phyloP scores from a whole-genome alignment of 2,329 filamentous ascomycete species.

The Pseudogymnoascus sp. region DNA sequence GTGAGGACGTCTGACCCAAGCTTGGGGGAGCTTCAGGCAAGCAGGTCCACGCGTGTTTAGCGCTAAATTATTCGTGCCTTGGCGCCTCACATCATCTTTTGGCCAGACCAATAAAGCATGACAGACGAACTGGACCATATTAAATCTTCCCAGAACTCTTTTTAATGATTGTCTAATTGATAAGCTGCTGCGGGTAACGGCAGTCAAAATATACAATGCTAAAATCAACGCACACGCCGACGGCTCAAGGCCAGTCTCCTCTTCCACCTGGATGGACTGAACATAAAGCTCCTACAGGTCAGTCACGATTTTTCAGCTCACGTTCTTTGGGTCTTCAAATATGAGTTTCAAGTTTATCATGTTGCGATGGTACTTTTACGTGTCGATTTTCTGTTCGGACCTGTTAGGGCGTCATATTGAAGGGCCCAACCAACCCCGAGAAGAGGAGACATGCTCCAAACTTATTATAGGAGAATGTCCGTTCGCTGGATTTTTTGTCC shows the following conservation, averaged over 20 bases:
- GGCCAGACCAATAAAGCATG: not conserved
- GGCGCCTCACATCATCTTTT: conserved; percentile 6
- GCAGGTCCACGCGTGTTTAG: conserved; percentile 15
- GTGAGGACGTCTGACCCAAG: conserved; percentile 2
- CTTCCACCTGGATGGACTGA: conserved; percentile 84
- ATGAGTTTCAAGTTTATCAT: not conserved
- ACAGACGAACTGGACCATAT: not conserved
- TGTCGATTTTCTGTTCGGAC: not conserved
- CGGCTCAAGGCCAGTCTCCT: conserved; percentile 39
- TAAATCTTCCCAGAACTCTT: not conserved
- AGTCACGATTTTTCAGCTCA: conserved; percentile 17
- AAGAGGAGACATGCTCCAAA: not conserved
- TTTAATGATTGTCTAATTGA: not conserved
- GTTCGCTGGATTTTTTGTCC: not conserved
- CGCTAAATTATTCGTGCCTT: conserved; percentile 12
- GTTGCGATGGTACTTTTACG: not conserved
- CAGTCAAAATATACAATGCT: conserved; percentile 46
- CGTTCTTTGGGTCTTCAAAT: not conserved
- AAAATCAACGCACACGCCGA: conserved; percentile 67
- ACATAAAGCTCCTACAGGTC: conserved; percentile 75
- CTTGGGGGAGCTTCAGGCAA: conserved; percentile 16
- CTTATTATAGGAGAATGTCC: not conserved
- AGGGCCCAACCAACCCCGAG: not conserved
- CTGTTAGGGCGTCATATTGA: not conserved
- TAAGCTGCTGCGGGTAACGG: not conserved